Evolutionary conservation across 768 basidiomycete genomes (phyloP), one percentile per base, ranked within the genome.

Genomic region (Butyriboletus loyo): DNA sequence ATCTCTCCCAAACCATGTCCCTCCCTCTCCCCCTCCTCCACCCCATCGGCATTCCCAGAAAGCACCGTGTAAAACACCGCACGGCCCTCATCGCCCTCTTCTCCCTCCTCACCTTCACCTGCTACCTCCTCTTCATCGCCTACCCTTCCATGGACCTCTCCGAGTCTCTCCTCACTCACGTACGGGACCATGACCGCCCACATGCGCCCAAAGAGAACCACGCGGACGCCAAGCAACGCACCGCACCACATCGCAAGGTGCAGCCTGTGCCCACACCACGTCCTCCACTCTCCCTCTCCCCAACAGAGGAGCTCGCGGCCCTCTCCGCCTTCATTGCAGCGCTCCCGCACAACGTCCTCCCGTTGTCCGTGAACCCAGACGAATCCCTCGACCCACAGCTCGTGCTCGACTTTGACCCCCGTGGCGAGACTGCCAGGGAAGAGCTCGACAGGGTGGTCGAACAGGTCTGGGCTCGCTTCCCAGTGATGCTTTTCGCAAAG

Each of bases 321-420:
- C 72, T 90, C 42, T 79, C 85, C 3, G 82, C 80, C 52, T 92
- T 91, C 69, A 74, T 92, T 37, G 82, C 83, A 0, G 84, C 85
- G 46, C 76, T 89, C 21, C 81, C 87, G 0, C 82, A 87, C 67
- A 92, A 92, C 68, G 76, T 85, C 50, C 82, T 93, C 51, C 89
- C 91, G 1, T 65, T 72, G 1, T 73, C 74, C 7, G 78, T 90
- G 40, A 81, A 92, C 61, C 86, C 90, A 0, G 59, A 75, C 11
- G 57, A 59, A 11, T 81, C 88, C 8, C 82, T 92, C 52, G 89
- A 92, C 66, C 88, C 91, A 4, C 81, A 89, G 60, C 80, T 92
- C 51, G 79, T 93, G 5, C 77, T 93, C 37, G 90, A 89, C 61
- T 93, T 92, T 65, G 89, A 92, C 64, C 86, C 87, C 0, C 80